Evolutionary conservation across 2,329 filamentous ascomycete genomes (phyloP).

Genomic region (Exophiala viscosa): DNA sequence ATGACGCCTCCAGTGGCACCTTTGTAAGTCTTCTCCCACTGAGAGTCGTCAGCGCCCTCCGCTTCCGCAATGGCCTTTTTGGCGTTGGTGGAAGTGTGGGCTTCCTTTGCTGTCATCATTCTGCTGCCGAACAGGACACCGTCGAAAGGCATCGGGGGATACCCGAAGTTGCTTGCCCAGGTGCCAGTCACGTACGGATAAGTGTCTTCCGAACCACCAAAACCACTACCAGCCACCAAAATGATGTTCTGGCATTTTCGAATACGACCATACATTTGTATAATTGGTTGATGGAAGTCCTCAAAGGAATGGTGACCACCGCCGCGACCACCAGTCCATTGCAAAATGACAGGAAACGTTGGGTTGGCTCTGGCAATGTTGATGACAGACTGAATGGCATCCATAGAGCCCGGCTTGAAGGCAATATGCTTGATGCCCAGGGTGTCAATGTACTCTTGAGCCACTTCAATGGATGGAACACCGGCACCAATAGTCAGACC

Average conservation of each 20-base stretch:
- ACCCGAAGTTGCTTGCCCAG: slow-evolving; percentile 83
- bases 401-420: slow-evolving; percentile 88
- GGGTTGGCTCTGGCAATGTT: slow-evolving; percentile 95
- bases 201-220: slow-evolving; percentile 83
- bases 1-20: slow-evolving; percentile 88
- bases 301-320: slow-evolving; percentile 94
- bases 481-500: slow-evolving; percentile 89
- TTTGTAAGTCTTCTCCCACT: slow-evolving; percentile 94
- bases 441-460: slow-evolving; percentile 89
- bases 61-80: slow-evolving; percentile 90
- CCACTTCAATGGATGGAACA: slow-evolving; percentile 89
- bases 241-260: slow-evolving; percentile 82
- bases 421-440: slow-evolving; percentile 87
- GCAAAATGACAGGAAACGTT: slow-evolving; percentile 83
- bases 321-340: slow-evolving; percentile 92
- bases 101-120: slow-evolving; percentile 93
- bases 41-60: slow-evolving; percentile 70
- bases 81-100: slow-evolving; percentile 78
- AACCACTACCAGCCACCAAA: slow-evolving; percentile 84
- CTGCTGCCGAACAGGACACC: slow-evolving; percentile 86
- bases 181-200: slow-evolving; percentile 87
- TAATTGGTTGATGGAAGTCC: slow-evolving; percentile 88
- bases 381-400: slow-evolving; percentile 83
- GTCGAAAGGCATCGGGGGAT: slow-evolving; percentile 91
- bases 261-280: slow-evolving; percentile 87